phyloP scores from a whole-genome alignment of 1,284 basidiomycete genomes.

The Tilletia horrida region DNA sequence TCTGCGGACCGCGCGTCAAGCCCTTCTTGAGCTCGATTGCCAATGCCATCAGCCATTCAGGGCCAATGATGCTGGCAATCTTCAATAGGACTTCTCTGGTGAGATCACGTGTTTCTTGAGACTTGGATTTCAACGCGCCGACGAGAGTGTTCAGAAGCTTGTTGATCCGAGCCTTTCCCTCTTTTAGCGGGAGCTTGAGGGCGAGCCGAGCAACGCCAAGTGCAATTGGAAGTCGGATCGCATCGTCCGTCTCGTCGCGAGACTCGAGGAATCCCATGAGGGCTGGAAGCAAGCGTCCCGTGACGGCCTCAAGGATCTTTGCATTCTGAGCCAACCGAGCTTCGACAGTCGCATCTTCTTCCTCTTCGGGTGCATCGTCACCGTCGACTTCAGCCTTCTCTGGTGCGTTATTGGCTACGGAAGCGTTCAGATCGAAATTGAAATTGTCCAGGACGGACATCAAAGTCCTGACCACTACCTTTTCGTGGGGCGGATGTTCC shows the following conservation, averaged over 20 bases:
- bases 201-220: constrained; percentile 84
- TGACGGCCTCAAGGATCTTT: constrained; percentile 73
- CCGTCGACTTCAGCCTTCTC: constrained; percentile 57
- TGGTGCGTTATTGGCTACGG: constrained; percentile 16
- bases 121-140: constrained; percentile 84
- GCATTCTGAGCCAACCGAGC: constrained; percentile 20
- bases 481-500: constrained; percentile 71
- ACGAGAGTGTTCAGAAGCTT: constrained; percentile 78
- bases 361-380: constrained; percentile 56
- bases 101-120: constrained; percentile 88
- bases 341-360: constrained; percentile 5
- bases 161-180: constrained; percentile 63
- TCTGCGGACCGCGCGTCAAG: constrained; percentile 83
- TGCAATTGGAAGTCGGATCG: constrained; percentile 69
- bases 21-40: constrained; percentile 78
- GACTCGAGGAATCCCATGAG: constrained; percentile 57
- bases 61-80: constrained; percentile 73
- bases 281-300: constrained; percentile 54
- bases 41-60: constrained; percentile 69
- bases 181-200: constrained; percentile 70
- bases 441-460: constrained; percentile 86
- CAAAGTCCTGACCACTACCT: constrained; percentile 78
- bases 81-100: constrained; percentile 79
- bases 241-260: constrained; percentile 74
- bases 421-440: constrained; percentile 64